A percentile compares a stretch with the other conserved stretches of the same genome.
Evolutionary conservation across 768 basidiomycete species (phyloP).

Genomic region (Pholiota microspora): DNA sequence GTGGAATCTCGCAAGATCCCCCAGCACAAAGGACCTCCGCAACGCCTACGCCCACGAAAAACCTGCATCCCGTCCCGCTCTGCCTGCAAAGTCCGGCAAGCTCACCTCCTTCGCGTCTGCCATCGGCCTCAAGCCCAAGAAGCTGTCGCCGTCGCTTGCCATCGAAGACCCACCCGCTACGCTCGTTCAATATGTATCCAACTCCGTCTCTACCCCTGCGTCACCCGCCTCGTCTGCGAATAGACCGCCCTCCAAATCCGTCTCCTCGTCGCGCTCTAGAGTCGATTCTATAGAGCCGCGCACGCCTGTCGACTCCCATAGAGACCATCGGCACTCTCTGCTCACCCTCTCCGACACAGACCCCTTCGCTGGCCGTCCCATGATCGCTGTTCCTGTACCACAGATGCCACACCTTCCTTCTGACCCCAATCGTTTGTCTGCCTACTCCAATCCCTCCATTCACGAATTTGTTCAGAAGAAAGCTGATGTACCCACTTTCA

Average conservation of each 20-base stretch:
- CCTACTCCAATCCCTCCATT: slow-evolving; percentile 50
- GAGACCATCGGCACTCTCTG: slow-evolving; percentile 45
- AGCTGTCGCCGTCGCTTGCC: slow-evolving; percentile 45
- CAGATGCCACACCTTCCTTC: slow-evolving; percentile 37
- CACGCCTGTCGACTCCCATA: slow-evolving; percentile 51
- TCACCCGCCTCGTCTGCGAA: slow-evolving; percentile 21
- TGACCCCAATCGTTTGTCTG: slow-evolving; percentile 50
- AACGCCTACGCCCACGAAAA: slow-evolving; percentile 29
- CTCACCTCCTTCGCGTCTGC: slow-evolving; percentile 59
- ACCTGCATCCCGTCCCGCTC: slow-evolving; percentile 20
- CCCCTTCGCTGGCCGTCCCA: slow-evolving; percentile 56
- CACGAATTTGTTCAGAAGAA: slow-evolving; percentile 42
- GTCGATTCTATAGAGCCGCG: slow-evolving; percentile 53
- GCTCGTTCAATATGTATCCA: slow-evolving; percentile 14
- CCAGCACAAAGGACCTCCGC: slow-evolving; percentile 29
- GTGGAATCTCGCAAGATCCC: slow-evolving; percentile 41
- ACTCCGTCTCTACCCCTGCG: slow-evolving; percentile 19
- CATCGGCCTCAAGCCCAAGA: slow-evolving; percentile 65
- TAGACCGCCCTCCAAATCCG: slow-evolving; percentile 51
- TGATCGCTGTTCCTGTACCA: slow-evolving; percentile 31
- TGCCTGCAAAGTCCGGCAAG: slow-evolving; percentile 31
- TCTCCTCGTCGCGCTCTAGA: slow-evolving; percentile 55
- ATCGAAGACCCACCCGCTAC: slow-evolving; percentile 47
- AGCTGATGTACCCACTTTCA: slow-evolving; percentile 31
- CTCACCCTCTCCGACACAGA: slow-evolving; percentile 63